Base-by-base conservation (phyloP, 352 stramenopile species). In the Elongisporangium anandrum region DNA sequence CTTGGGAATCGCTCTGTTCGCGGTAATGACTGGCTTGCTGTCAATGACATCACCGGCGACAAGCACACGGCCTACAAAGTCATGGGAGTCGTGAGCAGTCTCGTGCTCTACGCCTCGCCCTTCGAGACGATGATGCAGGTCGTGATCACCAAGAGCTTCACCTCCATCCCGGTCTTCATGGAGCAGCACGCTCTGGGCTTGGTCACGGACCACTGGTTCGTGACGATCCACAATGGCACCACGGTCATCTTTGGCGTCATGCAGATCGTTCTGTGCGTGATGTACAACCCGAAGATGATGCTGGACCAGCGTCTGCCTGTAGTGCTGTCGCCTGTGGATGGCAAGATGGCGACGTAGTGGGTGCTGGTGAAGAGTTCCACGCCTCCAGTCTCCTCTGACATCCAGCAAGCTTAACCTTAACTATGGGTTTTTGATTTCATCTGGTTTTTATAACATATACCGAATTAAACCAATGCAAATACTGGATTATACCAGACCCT, bases 121-220 rank as follows among this genome's bases (percentile, higher is more conserved):
- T 74, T 74, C 39, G 67, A 71, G 59, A 71, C 67, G 19, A 68
- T 71, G 47, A 64, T 61, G 26, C 56, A 45, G 34, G 67, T 69
- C 19, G 54, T 68, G 19, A 20, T 49, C 56, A 71, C 67, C 22
- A 63, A 54, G 22, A 74, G 58, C 8, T 60, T 52, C 23, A 63
- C 67, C 22, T 81, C 72, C 26, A 69, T 81, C 29, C 67, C 72
- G 22, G 68, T 81, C 34, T 45, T 54, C 15, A 50, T 81, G 34
- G 70, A 78, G 68, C 54, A 75, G 66, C 57, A n/a, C 51, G 15
- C 56, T 75, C 15, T 78, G 72, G 64, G 59, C 0, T 57, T 76
- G 34, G 56, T 73, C 21, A 59, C 59, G 12, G 55, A 47, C 57
- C 67, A 81, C 67, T 64, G 65, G 67, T 70, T 81, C 53, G 57